Evolutionary conservation across 768 basidiomycete species (phyloP).

Genomic region (Cubamyces sp.): DNA sequence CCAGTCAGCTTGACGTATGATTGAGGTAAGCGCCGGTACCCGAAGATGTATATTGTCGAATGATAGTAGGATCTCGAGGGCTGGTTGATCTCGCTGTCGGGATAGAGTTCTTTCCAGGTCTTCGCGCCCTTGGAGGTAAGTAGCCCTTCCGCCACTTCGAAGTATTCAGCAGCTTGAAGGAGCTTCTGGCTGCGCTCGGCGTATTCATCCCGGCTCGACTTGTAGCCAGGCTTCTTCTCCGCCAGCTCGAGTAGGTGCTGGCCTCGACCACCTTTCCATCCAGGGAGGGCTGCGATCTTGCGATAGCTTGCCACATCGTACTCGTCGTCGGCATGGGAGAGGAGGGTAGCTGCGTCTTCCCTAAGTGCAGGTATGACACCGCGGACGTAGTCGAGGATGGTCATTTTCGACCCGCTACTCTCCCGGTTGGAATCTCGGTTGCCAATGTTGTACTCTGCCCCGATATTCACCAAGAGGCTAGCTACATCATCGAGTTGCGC

Average conservation of each 20-base stretch:
- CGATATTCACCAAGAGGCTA: conserved; percentile 34
- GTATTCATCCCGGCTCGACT: conserved; percentile 13
- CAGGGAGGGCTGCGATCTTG: neutral
- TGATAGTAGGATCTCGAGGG: neutral
- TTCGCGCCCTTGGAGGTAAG: conserved; percentile 45
- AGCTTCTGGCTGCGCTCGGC: conserved; percentile 32
- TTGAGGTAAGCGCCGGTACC: too few relatives aligned
- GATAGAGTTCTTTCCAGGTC: conserved; percentile 46
- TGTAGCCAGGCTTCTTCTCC: neutral
- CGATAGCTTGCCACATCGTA: neutral
- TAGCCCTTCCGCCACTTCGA: conserved; percentile 39
- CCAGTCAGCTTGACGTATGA: neutral
- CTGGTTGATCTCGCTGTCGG: conserved; percentile 28
- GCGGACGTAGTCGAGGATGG: conserved; percentile 32
- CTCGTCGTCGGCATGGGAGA: neutral
- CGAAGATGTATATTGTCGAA: neutral
- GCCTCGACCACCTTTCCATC: conserved; percentile 6
- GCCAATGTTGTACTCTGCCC: conserved; percentile 30
- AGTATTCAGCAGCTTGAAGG: conserved; percentile 17
- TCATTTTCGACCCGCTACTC: neutral
- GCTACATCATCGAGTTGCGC: conserved; percentile 30
- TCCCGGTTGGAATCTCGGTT: neutral
- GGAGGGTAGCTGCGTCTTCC: conserved; percentile 25
- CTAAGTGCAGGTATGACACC: conserved; percentile 5
- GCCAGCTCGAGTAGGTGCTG: neutral